Percentiles rank a stretch among this genome's conserved stretches.
These are phyloP conservation scores for Ichthyophthirius multifiliis DNA, from an alignment of 169 alveolate species.

Conservation along the genomic window DNA sequence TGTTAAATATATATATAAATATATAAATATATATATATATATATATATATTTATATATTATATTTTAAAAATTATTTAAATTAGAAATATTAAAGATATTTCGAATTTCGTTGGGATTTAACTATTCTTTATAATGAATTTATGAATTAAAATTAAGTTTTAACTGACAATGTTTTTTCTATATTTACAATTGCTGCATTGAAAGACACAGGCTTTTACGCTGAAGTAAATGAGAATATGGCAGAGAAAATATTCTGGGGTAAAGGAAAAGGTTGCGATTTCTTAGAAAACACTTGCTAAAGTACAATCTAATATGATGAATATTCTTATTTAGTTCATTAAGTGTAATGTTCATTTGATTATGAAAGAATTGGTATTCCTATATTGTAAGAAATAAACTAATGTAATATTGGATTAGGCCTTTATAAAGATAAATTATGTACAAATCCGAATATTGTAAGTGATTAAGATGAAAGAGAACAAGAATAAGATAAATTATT, in stretches of 20 bases:
- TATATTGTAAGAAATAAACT: too few relatives aligned
- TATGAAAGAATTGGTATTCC: too few relatives aligned
- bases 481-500: too few relatives aligned
- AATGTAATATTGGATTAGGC: too few relatives aligned
- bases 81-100: conserved; percentile 41
- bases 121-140: conserved; percentile 43
- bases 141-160: conserved; percentile 52
- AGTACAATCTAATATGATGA: neutral
- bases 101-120: conserved; percentile 56
- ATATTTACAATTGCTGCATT: conserved; percentile 44
- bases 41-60: too few relatives aligned
- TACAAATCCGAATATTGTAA: too few relatives aligned
- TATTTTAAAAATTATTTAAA: neutral
- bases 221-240: neutral
- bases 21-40: too few relatives aligned
- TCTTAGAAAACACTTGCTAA: neutral
- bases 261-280: conserved; percentile 18
- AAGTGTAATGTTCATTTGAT: too few relatives aligned
- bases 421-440: too few relatives aligned
- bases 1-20: too few relatives aligned
- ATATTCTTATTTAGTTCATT: conserved; percentile 11
- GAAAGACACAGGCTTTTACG: conserved; percentile 53
- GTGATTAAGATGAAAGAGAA: too few relatives aligned
- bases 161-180: too few relatives aligned
- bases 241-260: conserved; percentile 19